phyloP scores from a whole-genome alignment of 2,329 filamentous ascomycete genomes.

The Colletotrichum orchidophilum region DNA sequence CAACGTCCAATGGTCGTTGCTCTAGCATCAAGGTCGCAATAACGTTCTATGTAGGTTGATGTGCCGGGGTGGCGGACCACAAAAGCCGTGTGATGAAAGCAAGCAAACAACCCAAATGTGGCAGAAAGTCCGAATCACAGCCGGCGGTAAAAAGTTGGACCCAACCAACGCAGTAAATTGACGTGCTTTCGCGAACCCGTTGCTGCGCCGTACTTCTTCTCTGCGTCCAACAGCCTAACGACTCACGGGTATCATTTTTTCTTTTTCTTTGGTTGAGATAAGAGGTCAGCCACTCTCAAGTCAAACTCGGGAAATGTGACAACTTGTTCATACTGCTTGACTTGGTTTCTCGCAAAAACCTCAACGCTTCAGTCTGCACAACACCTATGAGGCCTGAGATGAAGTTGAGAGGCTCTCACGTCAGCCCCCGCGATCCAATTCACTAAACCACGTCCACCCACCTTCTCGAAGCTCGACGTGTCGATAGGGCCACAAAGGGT shows the following conservation, averaged over 20 bases:
- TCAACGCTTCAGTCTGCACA: no score
- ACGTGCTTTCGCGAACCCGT: background rate
- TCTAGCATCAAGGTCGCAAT: background rate
- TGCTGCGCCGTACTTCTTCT: background rate
- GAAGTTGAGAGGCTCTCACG: background rate
- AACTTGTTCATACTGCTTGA: background rate
- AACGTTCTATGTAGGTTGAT: background rate
- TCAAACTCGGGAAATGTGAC: background rate
- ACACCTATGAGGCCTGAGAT: background rate
- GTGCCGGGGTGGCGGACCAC: background rate
- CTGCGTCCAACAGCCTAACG: background rate
- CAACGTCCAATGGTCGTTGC: background rate
- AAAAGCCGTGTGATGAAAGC: background rate
- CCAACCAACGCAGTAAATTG: background rate
- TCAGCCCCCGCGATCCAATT: background rate
- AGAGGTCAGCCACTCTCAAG: background rate
- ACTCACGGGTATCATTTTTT: background rate
- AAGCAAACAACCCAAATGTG: background rate
- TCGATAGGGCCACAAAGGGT: background rate
- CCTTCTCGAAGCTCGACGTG: background rate
- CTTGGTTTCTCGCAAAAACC: background rate
- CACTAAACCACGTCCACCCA: background rate
- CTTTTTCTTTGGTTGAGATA: background rate
- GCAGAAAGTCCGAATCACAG: background rate
- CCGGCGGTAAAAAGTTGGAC: background rate